Percentiles rank a stretch among this genome's conserved stretches.
Conservation (phyloP, 164 flowering plant genomes). For the Aristolochia californica region DNA sequence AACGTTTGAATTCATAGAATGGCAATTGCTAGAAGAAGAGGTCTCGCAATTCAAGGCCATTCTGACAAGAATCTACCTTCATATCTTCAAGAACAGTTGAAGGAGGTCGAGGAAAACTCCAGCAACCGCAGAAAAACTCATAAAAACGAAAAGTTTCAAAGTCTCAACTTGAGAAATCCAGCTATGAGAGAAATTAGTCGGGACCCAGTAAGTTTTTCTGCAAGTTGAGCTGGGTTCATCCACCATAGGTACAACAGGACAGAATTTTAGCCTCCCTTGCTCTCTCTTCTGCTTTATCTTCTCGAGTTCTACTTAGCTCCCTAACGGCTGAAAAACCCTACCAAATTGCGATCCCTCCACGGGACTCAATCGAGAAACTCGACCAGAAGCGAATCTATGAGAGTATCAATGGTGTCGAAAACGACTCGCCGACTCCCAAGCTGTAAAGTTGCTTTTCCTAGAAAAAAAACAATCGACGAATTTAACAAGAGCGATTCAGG, state of each 20-base stretch:
- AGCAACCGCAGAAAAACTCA: slow-evolving; percentile 25
- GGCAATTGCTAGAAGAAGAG: slow-evolving; percentile 23
- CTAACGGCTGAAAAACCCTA: background rate
- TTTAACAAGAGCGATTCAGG: too few relatives aligned
- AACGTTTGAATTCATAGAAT: slow-evolving; percentile 24
- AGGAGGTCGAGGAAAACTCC: slow-evolving; percentile 33
- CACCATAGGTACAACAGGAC: too few relatives aligned
- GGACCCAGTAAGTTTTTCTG: background rate
- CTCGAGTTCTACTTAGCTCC: background rate
- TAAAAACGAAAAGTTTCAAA: background rate
- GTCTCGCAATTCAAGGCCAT: slow-evolving; percentile 50
- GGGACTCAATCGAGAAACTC: too few relatives aligned
- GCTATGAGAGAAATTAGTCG: background rate
- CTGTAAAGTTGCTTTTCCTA: too few relatives aligned
- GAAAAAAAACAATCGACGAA: too few relatives aligned
- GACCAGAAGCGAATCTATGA: too few relatives aligned
- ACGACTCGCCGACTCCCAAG: too few relatives aligned
- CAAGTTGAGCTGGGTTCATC: too few relatives aligned
- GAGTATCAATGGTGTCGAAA: too few relatives aligned
- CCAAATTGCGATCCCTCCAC: background rate
- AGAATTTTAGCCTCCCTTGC: too few relatives aligned
- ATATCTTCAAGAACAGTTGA: slow-evolving; percentile 29
- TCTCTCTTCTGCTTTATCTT: too few relatives aligned
- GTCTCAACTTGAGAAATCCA: background rate
- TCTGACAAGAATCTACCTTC: slow-evolving; percentile 36